Evolutionary conservation across 2,329 filamentous ascomycete genomes (phyloP).

Genomic region (Sordariomycetes sp.): DNA sequence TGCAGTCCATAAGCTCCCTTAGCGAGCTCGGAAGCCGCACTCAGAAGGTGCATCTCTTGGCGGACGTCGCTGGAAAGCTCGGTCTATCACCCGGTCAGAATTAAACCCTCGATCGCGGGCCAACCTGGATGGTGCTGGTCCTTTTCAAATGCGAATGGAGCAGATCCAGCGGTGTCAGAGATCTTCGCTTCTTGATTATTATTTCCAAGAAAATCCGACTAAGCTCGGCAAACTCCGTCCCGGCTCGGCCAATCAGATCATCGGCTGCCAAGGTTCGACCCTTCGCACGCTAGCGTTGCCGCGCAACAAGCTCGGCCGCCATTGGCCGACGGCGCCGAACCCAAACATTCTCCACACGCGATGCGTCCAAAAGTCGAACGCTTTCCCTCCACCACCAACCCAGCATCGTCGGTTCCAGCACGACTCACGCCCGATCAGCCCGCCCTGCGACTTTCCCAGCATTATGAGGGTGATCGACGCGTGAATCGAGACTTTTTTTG

Average conservation of each 20-base stretch:
- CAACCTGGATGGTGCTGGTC: too few relatives aligned
- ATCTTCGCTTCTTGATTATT: too few relatives aligned
- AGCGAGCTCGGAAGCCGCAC: too few relatives aligned
- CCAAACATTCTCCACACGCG: conserved; percentile 15
- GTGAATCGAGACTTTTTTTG: conserved; percentile 5
- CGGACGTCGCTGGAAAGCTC: too few relatives aligned
- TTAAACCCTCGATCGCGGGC: too few relatives aligned
- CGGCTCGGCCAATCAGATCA: background rate
- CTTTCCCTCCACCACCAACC: conserved; percentile 2
- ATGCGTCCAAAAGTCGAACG: conserved; percentile 5
- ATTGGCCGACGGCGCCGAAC: conserved; percentile 7
- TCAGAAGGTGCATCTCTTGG: too few relatives aligned
- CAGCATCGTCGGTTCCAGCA: background rate
- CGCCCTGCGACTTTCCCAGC: conserved; percentile 1
- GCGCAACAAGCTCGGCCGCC: background rate
- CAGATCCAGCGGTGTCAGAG: too few relatives aligned
- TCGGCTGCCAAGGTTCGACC: background rate
- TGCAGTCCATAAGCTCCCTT: too few relatives aligned
- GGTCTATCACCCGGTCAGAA: too few relatives aligned
- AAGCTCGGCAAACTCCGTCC: background rate
- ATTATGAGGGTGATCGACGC: conserved; percentile 3
- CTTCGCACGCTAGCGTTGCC: background rate
- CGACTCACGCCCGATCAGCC: background rate
- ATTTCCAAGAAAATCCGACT: background rate
- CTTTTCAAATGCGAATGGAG: too few relatives aligned